Percentiles rank a stretch among this genome's conserved stretches.
Evolutionary conservation across 768 basidiomycete species (phyloP).

Genomic region (Mycena albidolilacea): DNA sequence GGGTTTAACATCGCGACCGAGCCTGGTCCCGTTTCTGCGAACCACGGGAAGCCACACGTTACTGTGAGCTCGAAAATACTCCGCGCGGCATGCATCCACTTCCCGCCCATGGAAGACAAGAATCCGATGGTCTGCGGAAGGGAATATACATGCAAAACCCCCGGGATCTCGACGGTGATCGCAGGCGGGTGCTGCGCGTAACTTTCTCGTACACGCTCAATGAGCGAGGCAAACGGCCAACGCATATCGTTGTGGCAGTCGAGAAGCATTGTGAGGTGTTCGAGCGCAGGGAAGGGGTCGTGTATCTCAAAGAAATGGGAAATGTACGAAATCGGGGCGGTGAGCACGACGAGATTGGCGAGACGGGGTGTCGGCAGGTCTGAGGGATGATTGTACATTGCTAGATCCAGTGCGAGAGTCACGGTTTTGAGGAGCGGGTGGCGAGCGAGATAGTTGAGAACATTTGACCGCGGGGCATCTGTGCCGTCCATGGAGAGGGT

Average conservation of each 20-base stretch:
- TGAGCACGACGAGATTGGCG: neutral
- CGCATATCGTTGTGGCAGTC: neutral
- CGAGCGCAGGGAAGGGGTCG: neutral
- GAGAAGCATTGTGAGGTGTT: neutral
- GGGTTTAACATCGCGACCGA: neutral
- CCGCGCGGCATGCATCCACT: slow-evolving; percentile 21
- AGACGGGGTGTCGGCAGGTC: neutral
- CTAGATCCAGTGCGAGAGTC: neutral
- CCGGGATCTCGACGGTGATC: neutral
- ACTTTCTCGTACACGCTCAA: slow-evolving; percentile 13
- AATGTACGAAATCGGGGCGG: neutral
- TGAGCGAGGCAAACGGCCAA: slow-evolving; percentile 10
- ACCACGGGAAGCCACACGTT: neutral
- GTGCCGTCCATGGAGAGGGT: neutral
- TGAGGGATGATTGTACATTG: too few relatives aligned
- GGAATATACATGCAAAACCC: neutral
- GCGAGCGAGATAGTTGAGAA: neutral
- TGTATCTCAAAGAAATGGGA: neutral
- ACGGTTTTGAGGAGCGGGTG: neutral
- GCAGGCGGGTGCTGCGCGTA: neutral
- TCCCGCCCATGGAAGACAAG: neutral
- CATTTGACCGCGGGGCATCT: neutral
- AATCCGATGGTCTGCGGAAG: neutral
- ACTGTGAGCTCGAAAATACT: slow-evolving; percentile 1
- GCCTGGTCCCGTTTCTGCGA: neutral